Evolutionary conservation across 345 rosid genomes (phyloP), one percentile per base, ranked within the genome.

Genomic region (Sisymbrium altissimum): DNA sequence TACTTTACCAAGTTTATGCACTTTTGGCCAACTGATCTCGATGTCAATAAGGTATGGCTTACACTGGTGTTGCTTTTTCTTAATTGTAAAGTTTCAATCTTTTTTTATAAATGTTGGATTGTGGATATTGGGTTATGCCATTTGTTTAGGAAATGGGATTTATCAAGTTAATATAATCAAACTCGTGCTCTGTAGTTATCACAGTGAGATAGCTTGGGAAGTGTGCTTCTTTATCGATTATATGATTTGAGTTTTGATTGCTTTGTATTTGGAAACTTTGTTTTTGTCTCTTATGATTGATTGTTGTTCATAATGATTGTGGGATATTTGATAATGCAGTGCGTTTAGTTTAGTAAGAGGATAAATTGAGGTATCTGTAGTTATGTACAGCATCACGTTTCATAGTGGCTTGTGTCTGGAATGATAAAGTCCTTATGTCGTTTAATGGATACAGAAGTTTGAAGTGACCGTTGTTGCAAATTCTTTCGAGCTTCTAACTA

Each of bases 1-100:
- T 88, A 91, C 79, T 87, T 93, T 44, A 78, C 50, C 74, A 82
- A 73, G 64, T 78, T 91, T 23, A 82, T 93, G 57, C 94, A 89
- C 17, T 56, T 40, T 39, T 93, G 97, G 97, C 88, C 89, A 2
- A 74, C 86, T 30, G 83, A 86, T 69, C 73, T 91, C 52, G 83
- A 85, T 68, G 66, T 85, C 48, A 93, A 91, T 61, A 82, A 89
- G 93, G 96, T 89, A 76, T 44, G 10, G 0, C 21, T 19, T 19
- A 10, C 12, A 5, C 15, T 1, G 0, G 21, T 17, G 19, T 21
- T 71, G 1, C 14, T 45, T 13, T 6, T 46, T 55, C 7, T 48
- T 43, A 19, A 3, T 17, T 44, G 30, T 53, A 18, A 72, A 46
- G 74, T 59, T 70, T 54, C 30, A 30, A 23, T 66, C 60, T 53